Percentiles rank a stretch among this genome's conserved stretches.
Conservation (phyloP, 2,329 filamentous ascomycete genomes). For the Botrytis medusae region DNA sequence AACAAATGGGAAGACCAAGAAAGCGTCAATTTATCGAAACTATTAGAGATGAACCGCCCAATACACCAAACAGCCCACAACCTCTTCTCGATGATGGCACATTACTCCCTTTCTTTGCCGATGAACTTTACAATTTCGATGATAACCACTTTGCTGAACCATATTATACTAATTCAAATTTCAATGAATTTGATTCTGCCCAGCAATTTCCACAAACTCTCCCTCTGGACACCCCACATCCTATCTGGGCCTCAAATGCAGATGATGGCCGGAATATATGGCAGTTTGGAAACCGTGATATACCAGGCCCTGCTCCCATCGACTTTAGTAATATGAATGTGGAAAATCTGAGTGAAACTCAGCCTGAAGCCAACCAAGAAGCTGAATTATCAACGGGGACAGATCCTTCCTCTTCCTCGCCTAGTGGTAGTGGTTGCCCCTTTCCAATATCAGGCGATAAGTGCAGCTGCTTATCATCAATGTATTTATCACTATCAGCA, state of each 20-base stretch:
- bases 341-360: constrained; percentile 11
- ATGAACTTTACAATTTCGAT: constrained; percentile 24
- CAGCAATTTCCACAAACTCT: constrained; percentile 8
- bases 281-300: constrained; percentile 30
- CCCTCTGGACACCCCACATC: neutral
- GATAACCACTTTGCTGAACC: constrained; percentile 26
- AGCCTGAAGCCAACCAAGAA: constrained; percentile 15
- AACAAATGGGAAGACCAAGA: constrained; percentile 64
- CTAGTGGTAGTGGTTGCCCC: constrained; percentile 24
- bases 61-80: constrained; percentile 13
- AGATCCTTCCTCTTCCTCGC: constrained; percentile 27
- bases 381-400: constrained; percentile 19
- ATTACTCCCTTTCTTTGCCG: constrained; percentile 24
- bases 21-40: constrained; percentile 49
- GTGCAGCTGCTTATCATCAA: constrained; percentile 36
- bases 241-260: constrained; percentile 1
- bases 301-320: constrained; percentile 27
- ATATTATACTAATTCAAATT: constrained; percentile 20
- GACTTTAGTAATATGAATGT: constrained; percentile 30
- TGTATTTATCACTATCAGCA: constrained; percentile 38
- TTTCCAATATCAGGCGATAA: constrained; percentile 21
- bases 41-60: constrained; percentile 24
- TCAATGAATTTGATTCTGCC: neutral
- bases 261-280: constrained; percentile 26
- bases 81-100: constrained; percentile 24